A percentile compares a stretch with the other conserved stretches of the same genome.
Conservation (phyloP, 2,329 filamentous ascomycete species). For the Pseudocercospora pini-densiflorae region DNA sequence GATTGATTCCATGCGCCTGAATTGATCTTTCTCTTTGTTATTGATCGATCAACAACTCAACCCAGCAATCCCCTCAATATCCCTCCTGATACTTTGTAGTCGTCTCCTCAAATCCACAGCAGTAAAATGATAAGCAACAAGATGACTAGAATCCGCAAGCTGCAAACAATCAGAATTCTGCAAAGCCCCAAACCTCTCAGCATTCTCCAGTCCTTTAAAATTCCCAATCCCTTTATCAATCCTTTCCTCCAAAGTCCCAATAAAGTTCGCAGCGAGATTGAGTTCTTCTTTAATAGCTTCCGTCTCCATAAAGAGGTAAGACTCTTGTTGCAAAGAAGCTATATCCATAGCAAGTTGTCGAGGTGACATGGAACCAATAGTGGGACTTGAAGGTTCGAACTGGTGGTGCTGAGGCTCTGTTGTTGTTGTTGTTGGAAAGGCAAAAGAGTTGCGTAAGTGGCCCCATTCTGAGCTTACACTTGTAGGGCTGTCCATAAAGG, state of each 20-base stretch:
- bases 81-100: slow-evolving; percentile 12
- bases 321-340: slow-evolving; percentile 4
- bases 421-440: slow-evolving; percentile 4
- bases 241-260: slow-evolving; percentile 18
- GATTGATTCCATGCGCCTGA: too few relatives aligned
- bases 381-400: not conserved
- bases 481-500: not conserved
- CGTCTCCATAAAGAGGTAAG: slow-evolving; percentile 18
- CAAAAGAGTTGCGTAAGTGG: not conserved
- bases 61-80: slow-evolving; percentile 20
- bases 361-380: not conserved
- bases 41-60: slow-evolving; percentile 9
- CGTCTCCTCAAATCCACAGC: slow-evolving; percentile 16
- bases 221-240: slow-evolving; percentile 6
- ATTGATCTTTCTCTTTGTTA: not conserved
- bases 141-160: slow-evolving; percentile 3
- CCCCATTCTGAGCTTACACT: slow-evolving; percentile 4
- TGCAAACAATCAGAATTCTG: slow-evolving; percentile 6
- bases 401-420: not conserved
- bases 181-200: not conserved
- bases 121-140: slow-evolving; percentile 13
- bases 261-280: slow-evolving; percentile 17
- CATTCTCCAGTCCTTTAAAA: not conserved
- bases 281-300: slow-evolving; percentile 22
- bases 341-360: slow-evolving; percentile 7